Conservation (phyloP, 2,329 filamentous ascomycete genomes). For the Colletotrichum sp. region DNA sequence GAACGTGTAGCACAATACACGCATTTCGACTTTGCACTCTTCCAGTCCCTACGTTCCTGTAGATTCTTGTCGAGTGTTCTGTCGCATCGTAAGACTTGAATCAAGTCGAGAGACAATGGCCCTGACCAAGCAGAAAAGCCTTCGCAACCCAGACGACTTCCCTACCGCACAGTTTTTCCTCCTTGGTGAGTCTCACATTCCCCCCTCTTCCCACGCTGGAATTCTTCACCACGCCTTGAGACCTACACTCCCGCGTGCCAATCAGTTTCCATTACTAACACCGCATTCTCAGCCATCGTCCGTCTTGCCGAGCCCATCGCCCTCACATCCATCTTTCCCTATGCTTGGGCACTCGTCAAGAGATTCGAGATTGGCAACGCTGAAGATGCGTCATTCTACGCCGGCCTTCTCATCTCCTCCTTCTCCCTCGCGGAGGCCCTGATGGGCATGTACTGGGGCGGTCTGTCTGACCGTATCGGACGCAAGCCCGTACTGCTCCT, state of each 20-base stretch:
- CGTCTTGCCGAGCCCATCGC: conserved; percentile 92
- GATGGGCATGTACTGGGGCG: conserved; percentile 90
- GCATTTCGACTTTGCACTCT: conserved; percentile 14
- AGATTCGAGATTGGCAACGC: conserved; percentile 74
- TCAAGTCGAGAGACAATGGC: conserved; percentile 52
- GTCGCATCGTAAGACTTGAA: conserved; percentile 51
- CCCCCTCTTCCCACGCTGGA: neutral
- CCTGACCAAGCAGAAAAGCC: conserved; percentile 54
- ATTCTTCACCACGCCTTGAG: neutral
- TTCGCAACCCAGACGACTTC: conserved; percentile 74
- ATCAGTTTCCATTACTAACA: conserved; percentile 22
- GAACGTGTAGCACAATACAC: conserved; percentile 20
- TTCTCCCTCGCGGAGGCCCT: conserved; percentile 83
- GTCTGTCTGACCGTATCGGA: conserved; percentile 80
- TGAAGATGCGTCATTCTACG: conserved; percentile 84
- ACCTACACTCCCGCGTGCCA: neutral
- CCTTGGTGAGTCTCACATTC: conserved; percentile 65
- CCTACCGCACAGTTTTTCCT: conserved; percentile 84
- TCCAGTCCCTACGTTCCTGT: conserved; percentile 21
- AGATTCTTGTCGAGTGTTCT: conserved; percentile 29
- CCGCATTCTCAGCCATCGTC: conserved; percentile 72
- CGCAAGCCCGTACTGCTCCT: conserved; percentile 85
- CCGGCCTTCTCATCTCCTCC: conserved; percentile 85
- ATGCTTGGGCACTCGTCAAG: conserved; percentile 85
- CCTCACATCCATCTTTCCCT: conserved; percentile 91